A percentile compares a stretch with the other conserved stretches of the same genome.
Evolutionary conservation across 2,329 filamentous ascomycete species (phyloP).

Genomic region (Venturia pyrina): DNA sequence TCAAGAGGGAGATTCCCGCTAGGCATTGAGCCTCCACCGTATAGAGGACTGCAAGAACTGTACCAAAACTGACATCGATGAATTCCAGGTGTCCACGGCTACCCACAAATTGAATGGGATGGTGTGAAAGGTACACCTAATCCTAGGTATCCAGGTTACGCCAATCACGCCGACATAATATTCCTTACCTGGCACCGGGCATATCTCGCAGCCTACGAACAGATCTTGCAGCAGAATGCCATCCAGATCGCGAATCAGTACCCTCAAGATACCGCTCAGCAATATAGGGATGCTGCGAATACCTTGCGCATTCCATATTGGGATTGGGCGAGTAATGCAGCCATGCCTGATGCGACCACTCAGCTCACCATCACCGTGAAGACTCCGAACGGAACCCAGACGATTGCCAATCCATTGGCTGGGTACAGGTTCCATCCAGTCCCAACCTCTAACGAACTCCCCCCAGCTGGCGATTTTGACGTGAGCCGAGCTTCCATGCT

Average conservation of each 20-base stretch:
- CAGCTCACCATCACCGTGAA: background rate
- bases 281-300: constrained; percentile 1
- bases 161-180: background rate
- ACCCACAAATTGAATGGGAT: constrained; percentile 6
- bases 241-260: constrained; percentile 8
- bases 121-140: background rate
- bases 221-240: constrained; percentile 6
- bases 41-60: too few species aligned
- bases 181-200: constrained; percentile 9
- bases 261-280: background rate
- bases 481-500: background rate
- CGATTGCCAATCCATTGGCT: constrained; percentile 4
- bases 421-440: constrained; percentile 5
- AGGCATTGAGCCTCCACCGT: too few species aligned
- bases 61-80: background rate
- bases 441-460: background rate
- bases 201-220: constrained; percentile 5
- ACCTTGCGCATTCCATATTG: constrained; percentile 11
- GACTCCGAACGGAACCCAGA: background rate
- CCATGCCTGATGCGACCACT: background rate
- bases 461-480: background rate
- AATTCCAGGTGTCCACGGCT: constrained; percentile 5
- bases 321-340: constrained; percentile 7
- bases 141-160: background rate
- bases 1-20: too few species aligned